Base-by-base conservation (phyloP, 2,329 filamentous ascomycete species). In the Trichoderma brevicompactum region DNA sequence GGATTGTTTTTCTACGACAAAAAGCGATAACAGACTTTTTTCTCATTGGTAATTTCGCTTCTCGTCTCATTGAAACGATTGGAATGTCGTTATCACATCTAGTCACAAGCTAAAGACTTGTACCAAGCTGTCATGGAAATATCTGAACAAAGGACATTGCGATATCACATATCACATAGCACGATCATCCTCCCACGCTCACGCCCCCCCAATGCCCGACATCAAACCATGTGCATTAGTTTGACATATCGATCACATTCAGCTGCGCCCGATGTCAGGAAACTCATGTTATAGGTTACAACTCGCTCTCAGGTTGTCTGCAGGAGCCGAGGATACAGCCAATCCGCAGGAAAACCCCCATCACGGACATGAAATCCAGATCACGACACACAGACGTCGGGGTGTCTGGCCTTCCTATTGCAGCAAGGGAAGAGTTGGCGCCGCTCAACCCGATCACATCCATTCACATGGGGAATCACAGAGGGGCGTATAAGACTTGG, bases 391-490 rank as follows among this genome's bases (percentile, higher is more conserved):
- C 28, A 6, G 48, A 34, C 9, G 5, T 13, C 23, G 5, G 17
- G 17, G 28, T 19, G 12, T 36, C n/a, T 12, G 23, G 28, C 23
- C 49, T n/a, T 36, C 8, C 17, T 50, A 23, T 54, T 17, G 4
- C 15, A 15, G 36, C 17, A 28, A 17, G n/a, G n/a, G 23, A 28
- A 28, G 23, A 8, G 36, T 38, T 54, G 60, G 12, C 60, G 60
- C 60, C 48, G 49, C 48, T 38, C 13, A 63, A 38, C 2, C 13
- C 49, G 19, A 38, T 63, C 49, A 63, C 60, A 63, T 44, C 49
- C 7, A 52, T 63, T 54, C 60, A 63, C 60, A 53, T 40, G 49
- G n/a, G 32, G 40, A 38, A 63, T 63, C 60, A 54, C 60, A 63
- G 17, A 10, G 38, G 49, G 49, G 48, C n/a, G 49, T 63, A 63